Evolutionary conservation across 176 grass and related monocot genomes (phyloP), one percentile per base, ranked within the genome.

Genomic region (Ensete ventricosum): DNA sequence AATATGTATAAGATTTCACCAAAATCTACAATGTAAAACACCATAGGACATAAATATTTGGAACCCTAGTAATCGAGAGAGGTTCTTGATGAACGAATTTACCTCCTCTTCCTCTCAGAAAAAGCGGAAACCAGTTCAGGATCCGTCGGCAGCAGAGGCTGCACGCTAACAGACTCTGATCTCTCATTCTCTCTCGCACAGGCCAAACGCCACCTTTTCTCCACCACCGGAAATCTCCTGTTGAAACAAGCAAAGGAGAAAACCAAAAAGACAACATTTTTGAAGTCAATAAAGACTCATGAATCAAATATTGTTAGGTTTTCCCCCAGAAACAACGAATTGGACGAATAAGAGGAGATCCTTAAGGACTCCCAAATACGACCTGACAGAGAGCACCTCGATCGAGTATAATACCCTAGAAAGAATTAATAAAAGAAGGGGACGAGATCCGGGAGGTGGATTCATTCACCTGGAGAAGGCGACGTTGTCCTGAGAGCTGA

Each of bases 171-270:
- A 52, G 69, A 20, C 16, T 59, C 67, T 22, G 43, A 76, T 0
- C 73, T 71, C 2, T 16, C 57, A n/a, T 29, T 82, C 14, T 87
- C 94, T 67, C 65, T 81, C 53, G 80, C 81, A 78, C 89, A 90
- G 69, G 85, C 72, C 20, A 29, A 43, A 25, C 86, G 85, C 94
- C 94, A 97, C 68, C 72, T 78, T 85, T 88, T 93, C 90, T 97
- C 94, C 62, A 97, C 94, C 14, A 90, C 85, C 52, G 94, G 83
- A 64, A 97, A 97, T 68, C 85, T 58, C 88, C 87, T 96, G 74
- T 11, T 0, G 64, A 50, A 11, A 17, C 68, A 14, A 51, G 24
- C 48, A 12, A 19, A 69, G 16, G 54, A 23, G 13, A 19, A 27
- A 25, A 9, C 8, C 43, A 48, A 65, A 69, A 7, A 20, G 67